Base-by-base conservation (phyloP, 176 grass and related monocot species). In the Rhynchospora tenuis region DNA sequence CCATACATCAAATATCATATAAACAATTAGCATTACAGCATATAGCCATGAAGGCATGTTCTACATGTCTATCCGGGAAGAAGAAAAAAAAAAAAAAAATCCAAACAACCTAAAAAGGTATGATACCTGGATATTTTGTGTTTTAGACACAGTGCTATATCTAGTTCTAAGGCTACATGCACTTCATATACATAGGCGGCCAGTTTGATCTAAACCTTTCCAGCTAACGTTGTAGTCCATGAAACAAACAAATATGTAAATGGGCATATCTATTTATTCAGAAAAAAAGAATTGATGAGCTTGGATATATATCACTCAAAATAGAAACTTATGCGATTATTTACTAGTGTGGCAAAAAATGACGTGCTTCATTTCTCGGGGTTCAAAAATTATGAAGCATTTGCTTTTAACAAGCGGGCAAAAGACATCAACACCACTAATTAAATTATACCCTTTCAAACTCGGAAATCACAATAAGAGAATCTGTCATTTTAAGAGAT, bases 401-500 rank as follows among this genome's bases (percentile, higher is more conserved):
- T 27, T 75, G 13, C 0, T 75, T 61, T 48, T 54, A 74, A 51
- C 46, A 74, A 2, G 20, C 26, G 45, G 50, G 6, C 7, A 9
- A 27, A 27, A 74, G 22, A 75, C 11, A 22, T 9, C 20, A 24
- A 15, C 72, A 1, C 72, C 0, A 52, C 42, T 45, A 46, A 16
- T 9, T 54, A 76, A 55, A 7, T 24, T 90, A 87, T 90, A 93
- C 88, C 48, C 96, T 89, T 87, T 99, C 91, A 64, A 95, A 86
- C 88, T 99, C 93, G 7, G 96, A 89, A 82, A 99, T 92, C 48
- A 99, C 91, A 59, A 99, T 99, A 48, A 93, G 96, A 0, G 88
- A 91, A 86, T 99, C 96, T 66, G 74, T 90, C 89, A 89, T 89
- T 88, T 90, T 92, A 84, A 99, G 81, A 73, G 64, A 84, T 6